Percentiles rank a stretch among this genome's conserved stretches.
Evolutionary conservation across 176 grass and related monocot species (phyloP).

Genomic region (Stipa capillata): DNA sequence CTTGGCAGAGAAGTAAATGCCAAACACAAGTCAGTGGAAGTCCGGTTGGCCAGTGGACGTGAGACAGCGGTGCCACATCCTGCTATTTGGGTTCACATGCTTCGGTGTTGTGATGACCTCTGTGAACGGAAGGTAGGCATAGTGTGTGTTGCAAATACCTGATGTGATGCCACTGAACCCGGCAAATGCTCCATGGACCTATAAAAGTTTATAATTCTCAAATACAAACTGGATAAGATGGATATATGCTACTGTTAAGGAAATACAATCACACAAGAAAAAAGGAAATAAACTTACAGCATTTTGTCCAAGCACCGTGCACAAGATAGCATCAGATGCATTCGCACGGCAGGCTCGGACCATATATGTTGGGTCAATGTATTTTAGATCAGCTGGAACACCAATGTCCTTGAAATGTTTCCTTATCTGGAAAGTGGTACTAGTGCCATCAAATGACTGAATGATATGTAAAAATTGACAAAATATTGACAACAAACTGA

Average conservation of each 20-base stretch:
- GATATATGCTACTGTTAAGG: neutral
- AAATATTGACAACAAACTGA: neutral
- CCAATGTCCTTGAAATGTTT: conserved; percentile 85
- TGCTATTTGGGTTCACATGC: conserved; percentile 75
- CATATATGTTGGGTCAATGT: conserved; percentile 98
- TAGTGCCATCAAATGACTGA: neutral
- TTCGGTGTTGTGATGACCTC: conserved; percentile 67
- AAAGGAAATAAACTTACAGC: conserved; percentile 50
- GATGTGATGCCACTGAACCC: conserved; percentile 93
- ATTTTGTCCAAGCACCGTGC: conserved; percentile 96
- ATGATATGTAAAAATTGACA: neutral
- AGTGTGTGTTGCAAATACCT: conserved; percentile 78
- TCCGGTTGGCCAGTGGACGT: conserved; percentile 87
- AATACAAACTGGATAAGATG: neutral
- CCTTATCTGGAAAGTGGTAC: conserved; percentile 63
- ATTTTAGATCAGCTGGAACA: conserved; percentile 85
- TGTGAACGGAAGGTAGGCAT: conserved; percentile 75
- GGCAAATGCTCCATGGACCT: conserved; percentile 97
- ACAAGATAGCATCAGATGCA: conserved; percentile 97
- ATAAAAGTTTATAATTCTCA: conserved; percentile 9
- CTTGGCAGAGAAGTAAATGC: neutral
- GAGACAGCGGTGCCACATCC: conserved; percentile 96
- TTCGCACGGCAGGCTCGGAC: conserved; percentile 85
- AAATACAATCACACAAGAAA: neutral
- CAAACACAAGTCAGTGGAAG: conserved; percentile 39